phyloP scores from a whole-genome alignment of 371 early-diverging fungal genomes.

The Syncephalastrum racemosum region DNA sequence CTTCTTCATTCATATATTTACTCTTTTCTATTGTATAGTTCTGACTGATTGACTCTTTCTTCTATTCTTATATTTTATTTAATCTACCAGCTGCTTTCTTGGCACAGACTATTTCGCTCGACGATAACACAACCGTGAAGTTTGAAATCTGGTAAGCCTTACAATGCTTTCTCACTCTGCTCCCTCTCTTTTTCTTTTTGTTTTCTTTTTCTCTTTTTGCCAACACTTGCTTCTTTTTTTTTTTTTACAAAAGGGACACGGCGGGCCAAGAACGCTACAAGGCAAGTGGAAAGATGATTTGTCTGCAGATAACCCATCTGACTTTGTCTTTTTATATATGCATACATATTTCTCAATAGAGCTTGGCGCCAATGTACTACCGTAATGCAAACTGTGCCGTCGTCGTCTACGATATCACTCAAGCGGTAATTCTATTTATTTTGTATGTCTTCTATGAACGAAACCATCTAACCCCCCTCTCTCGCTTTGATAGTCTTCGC shows the following conservation, averaged over 20 bases:
- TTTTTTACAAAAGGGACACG: slow-evolving; percentile 72
- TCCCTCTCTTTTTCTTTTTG: slow-evolving; percentile 3
- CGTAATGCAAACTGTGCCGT: slow-evolving; percentile 96
- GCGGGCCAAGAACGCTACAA: slow-evolving; percentile 96
- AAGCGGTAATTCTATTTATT: slow-evolving; percentile 55
- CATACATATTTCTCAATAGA: slow-evolving; percentile 45
- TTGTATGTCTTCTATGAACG: background rate
- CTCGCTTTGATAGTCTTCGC: slow-evolving; percentile 65
- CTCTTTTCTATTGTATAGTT: slow-evolving; percentile 15
- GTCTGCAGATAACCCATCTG: background rate
- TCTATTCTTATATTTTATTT: background rate
- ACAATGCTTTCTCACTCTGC: background rate
- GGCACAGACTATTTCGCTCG: slow-evolving; percentile 71
- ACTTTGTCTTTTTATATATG: background rate
- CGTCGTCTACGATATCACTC: slow-evolving; percentile 98
- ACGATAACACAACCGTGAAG: slow-evolving; percentile 73
- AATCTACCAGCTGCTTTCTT: slow-evolving; percentile 72
- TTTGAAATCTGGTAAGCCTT: slow-evolving; percentile 82
- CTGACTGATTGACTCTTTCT: background rate
- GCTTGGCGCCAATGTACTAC: slow-evolving; percentile 99
- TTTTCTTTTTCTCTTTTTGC: background rate
- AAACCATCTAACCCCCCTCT: background rate
- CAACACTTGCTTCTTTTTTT: slow-evolving; percentile 6
- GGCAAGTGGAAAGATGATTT: slow-evolving; percentile 35
- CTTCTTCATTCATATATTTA: slow-evolving; percentile 1